Conservation (phyloP, 192 early-diverging fungal species). For the Podochytrium sp. region DNA sequence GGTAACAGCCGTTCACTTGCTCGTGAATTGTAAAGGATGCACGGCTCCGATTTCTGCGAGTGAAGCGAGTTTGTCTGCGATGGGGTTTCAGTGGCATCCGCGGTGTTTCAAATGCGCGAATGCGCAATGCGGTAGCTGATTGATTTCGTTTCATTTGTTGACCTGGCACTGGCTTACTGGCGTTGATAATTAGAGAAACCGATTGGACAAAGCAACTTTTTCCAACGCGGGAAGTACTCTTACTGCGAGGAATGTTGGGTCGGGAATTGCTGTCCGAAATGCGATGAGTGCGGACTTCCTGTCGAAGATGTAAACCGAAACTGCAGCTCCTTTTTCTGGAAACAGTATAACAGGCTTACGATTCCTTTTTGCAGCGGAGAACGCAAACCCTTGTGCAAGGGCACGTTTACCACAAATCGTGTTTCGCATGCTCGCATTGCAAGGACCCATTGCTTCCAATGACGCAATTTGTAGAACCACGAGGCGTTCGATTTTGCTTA, state of each 20-base stretch:
- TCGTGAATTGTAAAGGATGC: slow-evolving; percentile 24
- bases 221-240: slow-evolving; percentile 22
- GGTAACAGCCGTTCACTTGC: neutral
- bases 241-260: slow-evolving; percentile 28
- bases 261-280: slow-evolving; percentile 23
- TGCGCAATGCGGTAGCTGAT: slow-evolving; percentile 19
- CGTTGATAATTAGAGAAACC: neutral
- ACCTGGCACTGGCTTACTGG: no score
- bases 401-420: slow-evolving; percentile 25
- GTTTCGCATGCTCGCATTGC: slow-evolving; percentile 18
- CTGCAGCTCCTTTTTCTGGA: neutral
- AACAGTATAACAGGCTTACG: neutral
- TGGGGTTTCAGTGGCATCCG: slow-evolving; percentile 27
- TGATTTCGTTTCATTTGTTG: no score
- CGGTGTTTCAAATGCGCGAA: slow-evolving; percentile 29
- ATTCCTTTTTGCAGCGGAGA: slow-evolving; percentile 4
- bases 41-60: neutral
- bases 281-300: slow-evolving; percentile 20
- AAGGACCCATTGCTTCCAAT: slow-evolving; percentile 21
- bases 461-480: slow-evolving; percentile 27
- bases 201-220: slow-evolving; percentile 26
- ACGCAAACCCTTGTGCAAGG: slow-evolving; percentile 22
- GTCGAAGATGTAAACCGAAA: slow-evolving; percentile 29
- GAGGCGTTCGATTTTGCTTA: slow-evolving; percentile 15
- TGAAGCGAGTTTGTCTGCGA: slow-evolving; percentile 8